Percentiles rank a stretch among this genome's conserved stretches.
These are phyloP conservation scores for Suhomyces wounanorum DNA, from an alignment of 1,139 yeast species.

Conservation along the genomic window DNA sequence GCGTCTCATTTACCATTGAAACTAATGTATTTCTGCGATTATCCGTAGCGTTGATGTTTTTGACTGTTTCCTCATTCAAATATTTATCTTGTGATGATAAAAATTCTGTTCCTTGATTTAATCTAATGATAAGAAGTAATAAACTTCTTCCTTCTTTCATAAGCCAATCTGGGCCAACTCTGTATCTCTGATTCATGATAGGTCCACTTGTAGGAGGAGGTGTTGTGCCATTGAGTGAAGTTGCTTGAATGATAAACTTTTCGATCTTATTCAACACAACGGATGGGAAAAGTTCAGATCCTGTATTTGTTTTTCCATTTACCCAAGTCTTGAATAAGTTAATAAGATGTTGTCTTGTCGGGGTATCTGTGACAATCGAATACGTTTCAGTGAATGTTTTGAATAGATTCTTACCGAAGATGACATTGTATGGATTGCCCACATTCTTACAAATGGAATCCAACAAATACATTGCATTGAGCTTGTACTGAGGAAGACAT, in stretches of 20 bases:
- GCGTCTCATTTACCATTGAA: constrained; percentile 33
- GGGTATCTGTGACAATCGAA: constrained; percentile 41
- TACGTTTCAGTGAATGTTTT: constrained; percentile 42
- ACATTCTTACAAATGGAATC: constrained; percentile 47
- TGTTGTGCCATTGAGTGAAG: constrained; percentile 22
- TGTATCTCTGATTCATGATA: neutral
- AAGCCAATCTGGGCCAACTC: constrained; percentile 22
- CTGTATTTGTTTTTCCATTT: constrained; percentile 33
- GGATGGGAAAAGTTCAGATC: constrained; percentile 39
- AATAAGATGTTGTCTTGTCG: constrained; percentile 39
- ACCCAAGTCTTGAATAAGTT: constrained; percentile 47
- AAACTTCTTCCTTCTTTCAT: constrained; percentile 26
- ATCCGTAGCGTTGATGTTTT: constrained; percentile 19
- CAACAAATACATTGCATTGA: constrained; percentile 40
- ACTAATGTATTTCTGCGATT: constrained; percentile 34
- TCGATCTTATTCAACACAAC: constrained; percentile 36
- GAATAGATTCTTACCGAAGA: constrained; percentile 38
- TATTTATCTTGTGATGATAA: neutral
- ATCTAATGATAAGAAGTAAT: constrained; percentile 23
- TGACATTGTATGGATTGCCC: constrained; percentile 46
- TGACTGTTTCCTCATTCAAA: constrained; percentile 12
- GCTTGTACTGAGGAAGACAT: constrained; percentile 43
- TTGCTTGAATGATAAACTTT: constrained; percentile 43
- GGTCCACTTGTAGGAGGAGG: constrained; percentile 9
- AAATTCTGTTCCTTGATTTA: constrained; percentile 15